phyloP scores from a whole-genome alignment of 2,329 filamentous ascomycete species.

The Penicillium sclerotiorum region DNA sequence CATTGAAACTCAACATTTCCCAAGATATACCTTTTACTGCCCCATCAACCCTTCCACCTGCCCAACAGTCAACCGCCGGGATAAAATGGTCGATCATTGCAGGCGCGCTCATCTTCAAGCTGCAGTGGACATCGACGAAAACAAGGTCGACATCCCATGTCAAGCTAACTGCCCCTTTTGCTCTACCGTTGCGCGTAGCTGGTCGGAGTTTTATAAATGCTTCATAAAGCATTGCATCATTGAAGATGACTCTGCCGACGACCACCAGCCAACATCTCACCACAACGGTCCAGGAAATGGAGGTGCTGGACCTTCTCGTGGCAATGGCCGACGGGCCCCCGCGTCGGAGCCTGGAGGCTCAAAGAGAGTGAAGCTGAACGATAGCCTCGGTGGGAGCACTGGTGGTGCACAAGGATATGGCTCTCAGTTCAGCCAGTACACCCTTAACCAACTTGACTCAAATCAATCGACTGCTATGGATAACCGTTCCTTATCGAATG shows the following conservation, averaged over 20 bases:
- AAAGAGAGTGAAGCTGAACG: no score
- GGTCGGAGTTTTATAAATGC: background rate
- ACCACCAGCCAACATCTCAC: background rate
- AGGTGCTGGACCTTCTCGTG: background rate
- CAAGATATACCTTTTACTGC: background rate
- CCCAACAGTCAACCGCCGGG: no score
- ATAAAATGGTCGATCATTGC: background rate
- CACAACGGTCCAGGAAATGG: background rate
- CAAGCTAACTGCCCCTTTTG: background rate
- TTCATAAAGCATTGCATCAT: background rate
- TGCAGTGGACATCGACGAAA: background rate
- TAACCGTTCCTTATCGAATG: no score
- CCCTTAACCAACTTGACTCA: no score
- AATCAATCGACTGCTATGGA: no score
- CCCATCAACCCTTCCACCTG: background rate
- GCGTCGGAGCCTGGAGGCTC: no score
- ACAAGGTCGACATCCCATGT: background rate
- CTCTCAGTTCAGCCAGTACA: no score
- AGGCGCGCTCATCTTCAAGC: background rate
- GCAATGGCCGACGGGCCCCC: no score
- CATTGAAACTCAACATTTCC: background rate
- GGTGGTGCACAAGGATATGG: no score
- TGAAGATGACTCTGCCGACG: background rate
- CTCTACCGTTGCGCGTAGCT: background rate
- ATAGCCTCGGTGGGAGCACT: no score